Percentiles rank a stretch among this genome's conserved stretches.
Evolutionary conservation across 495 filamentous ascomycete species (phyloP).

Genomic region (Xylaria longipes): DNA sequence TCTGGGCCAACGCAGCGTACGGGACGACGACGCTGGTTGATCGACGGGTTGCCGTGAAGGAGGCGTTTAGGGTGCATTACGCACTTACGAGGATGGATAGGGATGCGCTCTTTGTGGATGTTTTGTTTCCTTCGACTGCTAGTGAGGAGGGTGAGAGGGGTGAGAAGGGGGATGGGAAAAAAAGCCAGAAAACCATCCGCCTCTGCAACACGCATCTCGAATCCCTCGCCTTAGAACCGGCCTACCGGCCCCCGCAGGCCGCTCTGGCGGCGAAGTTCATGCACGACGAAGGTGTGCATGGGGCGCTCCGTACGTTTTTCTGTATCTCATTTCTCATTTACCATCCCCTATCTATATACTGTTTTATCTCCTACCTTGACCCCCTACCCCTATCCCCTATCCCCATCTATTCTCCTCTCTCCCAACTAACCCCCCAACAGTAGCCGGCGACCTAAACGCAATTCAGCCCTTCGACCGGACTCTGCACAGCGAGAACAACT

Average conservation of each 20-base stretch:
- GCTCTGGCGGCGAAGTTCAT: conserved; percentile 47
- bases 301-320: conserved; percentile 33
- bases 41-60: conserved; percentile 43
- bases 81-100: conserved; percentile 50
- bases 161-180: conserved; percentile 20
- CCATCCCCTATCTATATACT: background rate
- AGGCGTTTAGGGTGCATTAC: conserved; percentile 56
- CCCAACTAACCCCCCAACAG: conserved; percentile 12
- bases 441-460: conserved; percentile 62
- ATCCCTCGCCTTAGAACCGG: conserved; percentile 49
- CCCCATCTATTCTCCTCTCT: background rate
- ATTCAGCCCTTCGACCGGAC: conserved; percentile 58
- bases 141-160: too few species aligned
- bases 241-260: conserved; percentile 53
- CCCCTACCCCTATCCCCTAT: background rate
- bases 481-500: conserved; percentile 51
- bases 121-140: conserved; percentile 22
- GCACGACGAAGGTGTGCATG: conserved; percentile 36
- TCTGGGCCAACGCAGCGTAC: conserved; percentile 46
- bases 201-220: conserved; percentile 64
- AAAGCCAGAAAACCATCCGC: conserved; percentile 39
- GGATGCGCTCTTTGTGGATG: conserved; percentile 60
- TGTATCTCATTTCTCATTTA: background rate
- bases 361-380: background rate
- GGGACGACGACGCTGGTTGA: conserved; percentile 62